phyloP scores from a whole-genome alignment of 805 yeast species.

The Ogataea dorogensis region DNA sequence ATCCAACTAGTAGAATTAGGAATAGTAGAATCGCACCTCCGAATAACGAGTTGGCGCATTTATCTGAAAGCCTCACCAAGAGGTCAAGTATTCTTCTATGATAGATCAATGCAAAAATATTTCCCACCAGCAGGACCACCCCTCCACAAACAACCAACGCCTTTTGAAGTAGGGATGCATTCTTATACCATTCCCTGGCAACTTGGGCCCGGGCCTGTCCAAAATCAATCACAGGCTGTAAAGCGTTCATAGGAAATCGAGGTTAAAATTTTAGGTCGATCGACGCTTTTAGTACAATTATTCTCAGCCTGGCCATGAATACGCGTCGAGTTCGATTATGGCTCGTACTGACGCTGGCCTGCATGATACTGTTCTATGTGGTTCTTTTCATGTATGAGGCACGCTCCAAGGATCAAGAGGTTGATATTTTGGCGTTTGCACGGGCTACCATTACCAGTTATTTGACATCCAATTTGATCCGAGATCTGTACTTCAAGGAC shows the following conservation, averaged over 20 bases:
- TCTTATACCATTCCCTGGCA: slow-evolving; percentile 1
- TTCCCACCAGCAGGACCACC: slow-evolving; percentile 7
- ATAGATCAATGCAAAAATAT: slow-evolving; percentile 31
- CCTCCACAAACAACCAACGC: slow-evolving; percentile 5
- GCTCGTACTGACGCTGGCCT: slow-evolving; percentile 1
- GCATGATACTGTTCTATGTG: slow-evolving; percentile 4
- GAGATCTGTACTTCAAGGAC: slow-evolving; percentile 15
- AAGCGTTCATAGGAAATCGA: too few species aligned
- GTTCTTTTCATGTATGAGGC: slow-evolving; percentile 8
- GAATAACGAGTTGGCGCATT: slow-evolving; percentile 34
- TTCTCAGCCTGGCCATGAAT: slow-evolving; percentile 6
- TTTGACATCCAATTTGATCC: slow-evolving; percentile 7
- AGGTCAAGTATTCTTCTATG: slow-evolving; percentile 37
- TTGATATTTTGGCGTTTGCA: slow-evolving; percentile 6
- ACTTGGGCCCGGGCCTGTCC: too few species aligned
- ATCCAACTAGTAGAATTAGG: slow-evolving; percentile 64
- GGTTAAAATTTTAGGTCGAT: slow-evolving; percentile 3
- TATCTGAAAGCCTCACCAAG: slow-evolving; percentile 44
- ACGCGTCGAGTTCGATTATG: slow-evolving; percentile 2
- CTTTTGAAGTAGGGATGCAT: slow-evolving; percentile 8
- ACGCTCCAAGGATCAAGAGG: slow-evolving; percentile 8
- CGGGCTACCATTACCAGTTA: slow-evolving; percentile 7
- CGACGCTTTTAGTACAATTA: slow-evolving; percentile 7
- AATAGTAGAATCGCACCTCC: slow-evolving; percentile 42
- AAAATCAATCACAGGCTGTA: too few species aligned